Evolutionary conservation across 1,284 basidiomycete species (phyloP).

Genomic region (Porogramme epimiltina): DNA sequence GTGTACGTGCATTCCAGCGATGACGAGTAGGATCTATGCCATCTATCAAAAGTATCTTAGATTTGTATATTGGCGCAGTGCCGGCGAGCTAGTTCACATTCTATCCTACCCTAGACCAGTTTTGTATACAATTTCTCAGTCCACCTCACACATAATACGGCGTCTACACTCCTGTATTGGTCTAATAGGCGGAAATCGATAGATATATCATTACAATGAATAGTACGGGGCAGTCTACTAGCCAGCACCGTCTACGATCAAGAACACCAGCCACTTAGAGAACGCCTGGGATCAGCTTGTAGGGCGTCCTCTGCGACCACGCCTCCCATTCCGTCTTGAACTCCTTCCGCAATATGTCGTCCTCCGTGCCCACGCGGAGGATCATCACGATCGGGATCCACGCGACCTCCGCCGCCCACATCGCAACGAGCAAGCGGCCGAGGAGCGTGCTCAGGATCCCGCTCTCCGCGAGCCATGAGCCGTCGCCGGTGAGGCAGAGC

Average conservation of each 20-base stretch:
- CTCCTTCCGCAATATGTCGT: conserved; percentile 19
- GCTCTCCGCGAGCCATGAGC: conserved; percentile 21
- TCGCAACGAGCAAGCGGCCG: conserved; percentile 8
- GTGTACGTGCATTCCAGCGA: conserved; percentile 29
- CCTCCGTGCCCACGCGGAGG: conserved; percentile 14
- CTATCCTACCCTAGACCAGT: no score
- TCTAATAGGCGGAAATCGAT: no score
- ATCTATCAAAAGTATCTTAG: conserved; percentile 8
- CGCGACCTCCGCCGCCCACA: conserved; percentile 15
- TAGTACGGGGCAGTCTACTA: no score
- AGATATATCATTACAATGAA: no score
- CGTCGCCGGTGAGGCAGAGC: conserved; percentile 12
- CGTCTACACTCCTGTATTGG: no score
- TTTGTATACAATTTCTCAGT: no score
- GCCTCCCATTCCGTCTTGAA: conserved; percentile 19
- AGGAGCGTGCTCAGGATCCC: conserved; percentile 14
- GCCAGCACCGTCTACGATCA: no score
- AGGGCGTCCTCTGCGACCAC: conserved; percentile 20
- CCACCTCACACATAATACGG: no score
- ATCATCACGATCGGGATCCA: conserved; percentile 16
- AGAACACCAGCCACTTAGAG: no score
- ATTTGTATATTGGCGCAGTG: no score
- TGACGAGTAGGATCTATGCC: no score
- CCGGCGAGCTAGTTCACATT: no score
- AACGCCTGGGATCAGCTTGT: conserved; percentile 18